A percentile compares a stretch with the other conserved stretches of the same genome.
Conservation (phyloP, 495 filamentous ascomycete species). For the Pseudoneurospora amorphoporcata region DNA sequence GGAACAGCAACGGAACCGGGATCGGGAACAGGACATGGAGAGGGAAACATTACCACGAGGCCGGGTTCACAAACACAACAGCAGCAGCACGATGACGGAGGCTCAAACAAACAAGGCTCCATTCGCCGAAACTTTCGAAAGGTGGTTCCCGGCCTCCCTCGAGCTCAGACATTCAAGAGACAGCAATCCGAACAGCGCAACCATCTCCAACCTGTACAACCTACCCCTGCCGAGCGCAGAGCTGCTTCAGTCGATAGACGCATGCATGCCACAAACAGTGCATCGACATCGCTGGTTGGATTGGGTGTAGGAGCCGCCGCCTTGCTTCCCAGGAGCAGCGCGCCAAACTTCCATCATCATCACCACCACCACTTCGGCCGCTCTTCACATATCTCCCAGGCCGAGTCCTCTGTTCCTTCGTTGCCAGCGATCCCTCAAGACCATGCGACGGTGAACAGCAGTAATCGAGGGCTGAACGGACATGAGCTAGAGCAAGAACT, state of each 20-base stretch:
- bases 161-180: conserved; percentile 65
- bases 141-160: conserved; percentile 71
- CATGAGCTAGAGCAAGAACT: conserved; percentile 7
- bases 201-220: conserved; percentile 52
- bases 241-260: conserved; percentile 65
- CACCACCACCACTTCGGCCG: conserved; percentile 12
- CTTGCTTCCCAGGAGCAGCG: conserved; percentile 31
- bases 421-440: conserved; percentile 23
- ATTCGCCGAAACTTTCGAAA: conserved; percentile 50
- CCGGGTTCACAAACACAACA: not conserved
- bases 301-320: conserved; percentile 3
- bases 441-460: conserved; percentile 12
- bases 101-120: conserved; percentile 7
- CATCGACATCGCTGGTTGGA: conserved; percentile 6
- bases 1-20: not conserved
- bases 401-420: conserved; percentile 10
- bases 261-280: conserved; percentile 23
- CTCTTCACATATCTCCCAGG: not conserved
- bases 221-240: conserved; percentile 54
- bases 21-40: not conserved
- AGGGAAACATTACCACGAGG: not conserved
- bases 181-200: conserved; percentile 72
- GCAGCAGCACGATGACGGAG: conserved; percentile 10
- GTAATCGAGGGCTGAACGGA: conserved; percentile 6
- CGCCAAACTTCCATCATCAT: conserved; percentile 29